Conservation (phyloP, 192 early-diverging fungal species). For the Backusella australiensis region DNA sequence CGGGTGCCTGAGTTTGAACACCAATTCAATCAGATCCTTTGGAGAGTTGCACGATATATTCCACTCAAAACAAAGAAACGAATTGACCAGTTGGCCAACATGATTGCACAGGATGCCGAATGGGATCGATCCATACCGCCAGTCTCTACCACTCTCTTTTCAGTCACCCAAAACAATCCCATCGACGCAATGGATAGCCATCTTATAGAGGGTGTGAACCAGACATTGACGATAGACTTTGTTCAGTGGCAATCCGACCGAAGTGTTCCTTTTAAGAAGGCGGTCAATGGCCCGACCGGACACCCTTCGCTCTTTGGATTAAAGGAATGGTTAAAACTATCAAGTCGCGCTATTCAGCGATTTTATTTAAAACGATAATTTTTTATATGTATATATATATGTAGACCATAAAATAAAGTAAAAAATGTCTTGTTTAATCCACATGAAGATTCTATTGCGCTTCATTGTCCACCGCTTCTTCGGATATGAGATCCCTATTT, state of each 20-base stretch:
- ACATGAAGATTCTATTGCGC: neutral
- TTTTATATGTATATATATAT: neutral
- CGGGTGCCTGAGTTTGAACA: neutral
- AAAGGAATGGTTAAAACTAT: neutral
- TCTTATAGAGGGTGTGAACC: neutral
- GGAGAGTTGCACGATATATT: neutral
- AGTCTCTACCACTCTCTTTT: neutral
- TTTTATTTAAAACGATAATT: neutral
- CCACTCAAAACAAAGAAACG: neutral
- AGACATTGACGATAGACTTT: neutral
- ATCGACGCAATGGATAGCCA: neutral
- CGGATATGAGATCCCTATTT: no score
- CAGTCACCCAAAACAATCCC: neutral
- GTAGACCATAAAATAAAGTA: neutral
- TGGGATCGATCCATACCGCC: neutral
- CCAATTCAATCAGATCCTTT: neutral
- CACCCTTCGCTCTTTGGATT: neutral
- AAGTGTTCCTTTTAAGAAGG: neutral
- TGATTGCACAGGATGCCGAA: slow-evolving; percentile 2
- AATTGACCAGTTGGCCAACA: neutral
- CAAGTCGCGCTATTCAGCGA: neutral
- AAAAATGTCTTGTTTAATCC: neutral
- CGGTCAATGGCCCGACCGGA: neutral
- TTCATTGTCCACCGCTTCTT: neutral
- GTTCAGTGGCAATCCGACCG: neutral